Conservation (phyloP, 768 basidiomycete species). For the Hemileccinum impolitum region DNA sequence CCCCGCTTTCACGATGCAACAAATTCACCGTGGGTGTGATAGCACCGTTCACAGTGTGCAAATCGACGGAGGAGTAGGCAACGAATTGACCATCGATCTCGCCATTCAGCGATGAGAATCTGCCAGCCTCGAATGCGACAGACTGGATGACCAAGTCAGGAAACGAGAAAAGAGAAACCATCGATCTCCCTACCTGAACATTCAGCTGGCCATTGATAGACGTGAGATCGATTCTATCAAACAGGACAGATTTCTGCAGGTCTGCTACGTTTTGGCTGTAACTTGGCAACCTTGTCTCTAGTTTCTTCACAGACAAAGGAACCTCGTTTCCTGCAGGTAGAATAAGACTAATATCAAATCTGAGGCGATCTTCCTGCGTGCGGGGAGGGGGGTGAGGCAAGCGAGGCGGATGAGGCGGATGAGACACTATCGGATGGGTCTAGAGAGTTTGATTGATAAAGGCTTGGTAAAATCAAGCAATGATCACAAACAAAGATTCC, state of each 20-base stretch:
- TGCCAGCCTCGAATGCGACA: constrained; percentile 25
- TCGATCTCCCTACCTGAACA: constrained; percentile 28
- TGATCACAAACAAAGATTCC: constrained; percentile 33
- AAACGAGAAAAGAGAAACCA: background rate
- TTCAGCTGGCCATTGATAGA: constrained; percentile 36
- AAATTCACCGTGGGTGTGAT: constrained; percentile 41
- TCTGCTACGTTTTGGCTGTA: constrained; percentile 37
- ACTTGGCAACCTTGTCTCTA: constrained; percentile 42
- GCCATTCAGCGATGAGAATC: constrained; percentile 41
- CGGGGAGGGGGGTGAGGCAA: background rate
- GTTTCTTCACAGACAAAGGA: constrained; percentile 35
- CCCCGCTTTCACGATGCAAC: constrained; percentile 22
- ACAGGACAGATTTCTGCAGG: constrained; percentile 33
- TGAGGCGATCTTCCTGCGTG: constrained; percentile 16
- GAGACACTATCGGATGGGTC: constrained; percentile 26
- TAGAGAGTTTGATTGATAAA: constrained; percentile 10
- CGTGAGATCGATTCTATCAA: constrained; percentile 35
- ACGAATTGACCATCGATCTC: constrained; percentile 44
- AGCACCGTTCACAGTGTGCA: constrained; percentile 38
- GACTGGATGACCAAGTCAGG: constrained; percentile 26
- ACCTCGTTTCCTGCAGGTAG: constrained; percentile 32
- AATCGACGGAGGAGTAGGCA: constrained; percentile 31
- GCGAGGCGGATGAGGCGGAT: no score
- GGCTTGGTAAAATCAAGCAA: background rate
- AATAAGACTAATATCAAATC: constrained; percentile 35